Base-by-base conservation (phyloP, 2,329 filamentous ascomycete species). In the Phyllosticta paracitricarpa region DNA sequence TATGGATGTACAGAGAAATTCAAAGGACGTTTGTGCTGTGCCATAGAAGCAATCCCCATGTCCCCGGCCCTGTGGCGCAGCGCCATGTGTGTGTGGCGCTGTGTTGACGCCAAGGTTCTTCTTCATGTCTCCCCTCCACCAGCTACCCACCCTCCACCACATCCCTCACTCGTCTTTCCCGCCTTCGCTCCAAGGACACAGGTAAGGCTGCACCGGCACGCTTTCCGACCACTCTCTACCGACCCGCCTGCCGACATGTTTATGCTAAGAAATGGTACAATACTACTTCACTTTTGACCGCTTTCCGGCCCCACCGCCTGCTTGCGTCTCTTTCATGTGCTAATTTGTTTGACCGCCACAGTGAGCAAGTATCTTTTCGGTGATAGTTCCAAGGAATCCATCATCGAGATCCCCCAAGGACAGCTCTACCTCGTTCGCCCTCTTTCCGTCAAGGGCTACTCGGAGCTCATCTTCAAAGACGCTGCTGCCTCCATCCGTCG, bases 391-490 rank as follows among this genome's bases (percentile, higher is more conserved):
- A 93, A 97, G 75, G 92, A 97, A 79, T 89, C 91, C 56, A 85
- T 99, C 72, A 91, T 96, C 76, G 92, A 97, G 73, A 87, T 99
- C 53, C 86, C 92, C 17, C 91, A 97, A 75, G 94, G 94, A 72
- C 92, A 97, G 76, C 89, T 99, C 54, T 99, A 97, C 76, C 88
- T 99, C 67, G 94, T 99, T 68, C 89, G 94, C 69, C 94, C 94
- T 10, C 84, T 91, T 57, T 97, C 93, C 7, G 91, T 93, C 62
- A 99, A 99, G 75, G 94, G 94, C 66, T 97, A 97, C 74, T 97
- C 93, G 1, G 94, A 99, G 76, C 91, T 97, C 72, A 96, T 99
- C 76, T 99, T 97, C 82, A 96, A 94, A 76, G 94, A 99, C 85
- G 89, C 91, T 51, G 89, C 91, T 55, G 91, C 93, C 59, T 91